Evolutionary conservation across 1,284 basidiomycete species (phyloP).

Genomic region (Tilletiopsis washingtonensis): DNA sequence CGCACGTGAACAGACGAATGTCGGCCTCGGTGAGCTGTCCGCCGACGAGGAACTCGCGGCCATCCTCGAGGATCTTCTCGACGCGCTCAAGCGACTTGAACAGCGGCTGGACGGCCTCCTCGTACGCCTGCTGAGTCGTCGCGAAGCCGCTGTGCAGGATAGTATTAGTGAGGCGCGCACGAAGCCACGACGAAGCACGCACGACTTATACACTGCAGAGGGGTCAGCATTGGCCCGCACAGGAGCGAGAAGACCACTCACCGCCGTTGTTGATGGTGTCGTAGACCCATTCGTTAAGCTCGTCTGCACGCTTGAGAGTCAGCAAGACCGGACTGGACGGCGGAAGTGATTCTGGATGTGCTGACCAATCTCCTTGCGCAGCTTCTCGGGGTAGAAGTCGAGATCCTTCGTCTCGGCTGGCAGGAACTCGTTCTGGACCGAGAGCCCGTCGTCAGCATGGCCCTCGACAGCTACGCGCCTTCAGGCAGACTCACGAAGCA

Average conservation of each 20-base stretch:
- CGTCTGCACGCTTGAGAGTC: too few relatives aligned
- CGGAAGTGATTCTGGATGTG: too few relatives aligned
- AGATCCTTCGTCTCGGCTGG: slow-evolving; percentile 22
- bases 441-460: too few relatives aligned
- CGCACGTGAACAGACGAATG: slow-evolving; percentile 49
- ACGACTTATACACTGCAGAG: too few relatives aligned
- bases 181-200: too few relatives aligned
- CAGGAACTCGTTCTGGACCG: slow-evolving; percentile 43
- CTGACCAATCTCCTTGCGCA: slow-evolving; percentile 69
- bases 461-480: too few relatives aligned
- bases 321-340: too few relatives aligned
- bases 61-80: slow-evolving; percentile 65
- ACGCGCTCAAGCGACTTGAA: slow-evolving; percentile 72
- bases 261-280: slow-evolving; percentile 49
- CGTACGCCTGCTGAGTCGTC: slow-evolving; percentile 70
- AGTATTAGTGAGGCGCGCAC: too few relatives aligned
- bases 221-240: too few relatives aligned
- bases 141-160: slow-evolving; percentile 64
- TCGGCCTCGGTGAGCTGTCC: slow-evolving; percentile 82
- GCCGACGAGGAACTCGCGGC: slow-evolving; percentile 75
- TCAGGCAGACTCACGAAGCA: too few relatives aligned
- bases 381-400: slow-evolving; percentile 60
- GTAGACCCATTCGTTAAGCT: slow-evolving; percentile 71
- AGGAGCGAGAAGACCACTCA: too few relatives aligned
- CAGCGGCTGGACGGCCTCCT: slow-evolving; percentile 58